Evolutionary conservation across 2,329 filamentous ascomycete genomes (phyloP).

Genomic region (Colletotrichum plurivorum): DNA sequence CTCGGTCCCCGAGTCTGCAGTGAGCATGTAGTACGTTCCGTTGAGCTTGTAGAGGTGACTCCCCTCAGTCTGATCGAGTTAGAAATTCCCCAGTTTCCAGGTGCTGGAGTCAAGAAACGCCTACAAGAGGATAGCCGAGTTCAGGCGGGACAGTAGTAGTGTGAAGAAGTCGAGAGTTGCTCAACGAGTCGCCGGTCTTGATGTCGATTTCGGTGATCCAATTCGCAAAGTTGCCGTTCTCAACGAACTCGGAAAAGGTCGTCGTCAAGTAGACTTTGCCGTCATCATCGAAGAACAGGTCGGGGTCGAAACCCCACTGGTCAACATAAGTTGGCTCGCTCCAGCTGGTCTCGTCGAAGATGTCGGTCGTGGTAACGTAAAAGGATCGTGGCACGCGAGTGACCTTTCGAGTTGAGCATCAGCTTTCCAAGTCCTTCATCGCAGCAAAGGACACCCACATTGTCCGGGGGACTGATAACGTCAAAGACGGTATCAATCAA

Average conservation of each 20-base stretch:
- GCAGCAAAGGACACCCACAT: conserved; percentile 2
- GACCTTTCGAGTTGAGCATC: conserved; percentile 8
- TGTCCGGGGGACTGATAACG: conserved; percentile 38
- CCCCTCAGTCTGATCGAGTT: conserved; percentile 23
- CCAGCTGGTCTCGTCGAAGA: conserved; percentile 39
- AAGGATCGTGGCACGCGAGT: conserved; percentile 37
- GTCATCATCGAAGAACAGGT: conserved; percentile 40
- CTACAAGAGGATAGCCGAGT: conserved; percentile 51
- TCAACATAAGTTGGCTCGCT: conserved; percentile 40
- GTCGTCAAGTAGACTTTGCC: conserved; percentile 37
- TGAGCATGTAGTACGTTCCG: conserved; percentile 40
- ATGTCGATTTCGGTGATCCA: conserved; percentile 41
- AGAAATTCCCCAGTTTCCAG: not conserved
- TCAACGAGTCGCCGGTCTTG: conserved; percentile 38
- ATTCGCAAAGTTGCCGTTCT: conserved; percentile 39
- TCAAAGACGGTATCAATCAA: conserved; percentile 38
- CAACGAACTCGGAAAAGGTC: conserved; percentile 33
- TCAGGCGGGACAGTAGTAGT: conserved; percentile 38
- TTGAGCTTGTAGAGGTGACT: conserved; percentile 41
- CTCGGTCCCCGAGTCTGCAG: conserved; percentile 39
- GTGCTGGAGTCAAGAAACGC: conserved; percentile 45
- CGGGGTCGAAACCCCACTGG: conserved; percentile 40
- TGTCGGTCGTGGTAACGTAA: conserved; percentile 37
- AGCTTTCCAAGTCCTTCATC: not conserved
- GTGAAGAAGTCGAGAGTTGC: conserved; percentile 35